A percentile compares a stretch with the other conserved stretches of the same genome.
Conservation (phyloP, 768 basidiomycete genomes). For the Trametes gibbosa region DNA sequence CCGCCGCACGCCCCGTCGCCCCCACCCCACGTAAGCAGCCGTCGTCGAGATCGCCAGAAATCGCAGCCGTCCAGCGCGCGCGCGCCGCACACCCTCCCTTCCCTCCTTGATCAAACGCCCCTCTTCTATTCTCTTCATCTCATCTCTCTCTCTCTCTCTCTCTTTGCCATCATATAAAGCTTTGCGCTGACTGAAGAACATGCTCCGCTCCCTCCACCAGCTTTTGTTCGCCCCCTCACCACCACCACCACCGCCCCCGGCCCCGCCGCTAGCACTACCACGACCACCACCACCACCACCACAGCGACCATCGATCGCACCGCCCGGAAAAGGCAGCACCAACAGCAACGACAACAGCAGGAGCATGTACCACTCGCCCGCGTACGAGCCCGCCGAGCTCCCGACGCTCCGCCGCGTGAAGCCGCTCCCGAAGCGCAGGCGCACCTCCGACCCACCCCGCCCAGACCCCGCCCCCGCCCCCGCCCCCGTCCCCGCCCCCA, state of each 20-base stretch:
- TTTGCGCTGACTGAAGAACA: constrained; percentile 3
- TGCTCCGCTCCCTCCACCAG: constrained; percentile 5
- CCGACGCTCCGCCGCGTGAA: constrained; percentile 63
- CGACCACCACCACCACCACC: background rate
- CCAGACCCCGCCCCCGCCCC: constrained; percentile 2
- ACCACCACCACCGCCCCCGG: background rate
- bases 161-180: too few species aligned
- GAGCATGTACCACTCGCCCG: constrained; percentile 55
- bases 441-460: constrained; percentile 40
- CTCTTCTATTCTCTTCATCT: too few species aligned
- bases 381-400: constrained; percentile 66
- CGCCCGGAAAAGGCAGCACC: background rate
- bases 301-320: background rate
- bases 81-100: too few species aligned
- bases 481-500: background rate
- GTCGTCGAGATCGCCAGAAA: constrained; percentile 6
- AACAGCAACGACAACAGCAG: background rate
- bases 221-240: background rate
- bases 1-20: background rate
- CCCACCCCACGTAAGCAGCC: constrained; percentile 7
- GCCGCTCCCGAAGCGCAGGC: constrained; percentile 75
- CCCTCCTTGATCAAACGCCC: too few species aligned
- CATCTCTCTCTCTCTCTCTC: too few species aligned
- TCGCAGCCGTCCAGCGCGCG: too few species aligned
- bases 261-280: background rate